These are phyloP conservation scores for Tetrapisispora arboricola DNA, from an alignment of 805 yeast species.

Conservation along the genomic window DNA sequence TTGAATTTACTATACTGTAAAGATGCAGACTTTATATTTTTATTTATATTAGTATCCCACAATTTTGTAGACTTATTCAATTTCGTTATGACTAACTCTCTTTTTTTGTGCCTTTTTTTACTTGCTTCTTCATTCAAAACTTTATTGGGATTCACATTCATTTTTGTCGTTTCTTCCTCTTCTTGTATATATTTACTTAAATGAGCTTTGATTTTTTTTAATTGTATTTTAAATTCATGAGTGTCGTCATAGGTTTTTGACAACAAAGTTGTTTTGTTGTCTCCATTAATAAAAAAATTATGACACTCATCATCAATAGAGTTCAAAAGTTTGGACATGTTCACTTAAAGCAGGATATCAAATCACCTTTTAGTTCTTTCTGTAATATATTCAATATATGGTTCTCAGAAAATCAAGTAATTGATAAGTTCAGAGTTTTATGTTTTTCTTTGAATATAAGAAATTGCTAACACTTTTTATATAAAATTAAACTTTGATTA, in stretches of 20 bases:
- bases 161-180: conserved; percentile 5
- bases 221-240: conserved; percentile 30
- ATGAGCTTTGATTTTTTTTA: conserved; percentile 35
- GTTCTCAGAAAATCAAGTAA: too few relatives aligned
- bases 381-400: too few relatives aligned
- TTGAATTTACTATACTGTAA: conserved; percentile 22
- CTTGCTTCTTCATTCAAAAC: conserved; percentile 10
- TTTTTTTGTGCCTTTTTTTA: conserved; percentile 14
- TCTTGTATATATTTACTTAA: conserved; percentile 26
- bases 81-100: conserved; percentile 23
- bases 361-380: too few relatives aligned
- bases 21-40: conserved; percentile 20
- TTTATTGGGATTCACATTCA: not conserved
- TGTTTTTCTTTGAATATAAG: too few relatives aligned
- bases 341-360: not conserved
- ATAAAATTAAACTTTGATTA: too few relatives aligned
- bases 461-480: too few relatives aligned
- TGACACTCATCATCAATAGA: conserved; percentile 14
- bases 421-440: too few relatives aligned
- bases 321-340: conserved; percentile 14
- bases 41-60: conserved; percentile 26
- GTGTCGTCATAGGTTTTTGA: conserved; percentile 21
- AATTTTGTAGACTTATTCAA: conserved; percentile 20
- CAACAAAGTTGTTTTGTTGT: conserved; percentile 10
- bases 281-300: conserved; percentile 13